Conservation (phyloP, 2,329 filamentous ascomycete genomes). For the Allantophomopsis lycopodina region DNA sequence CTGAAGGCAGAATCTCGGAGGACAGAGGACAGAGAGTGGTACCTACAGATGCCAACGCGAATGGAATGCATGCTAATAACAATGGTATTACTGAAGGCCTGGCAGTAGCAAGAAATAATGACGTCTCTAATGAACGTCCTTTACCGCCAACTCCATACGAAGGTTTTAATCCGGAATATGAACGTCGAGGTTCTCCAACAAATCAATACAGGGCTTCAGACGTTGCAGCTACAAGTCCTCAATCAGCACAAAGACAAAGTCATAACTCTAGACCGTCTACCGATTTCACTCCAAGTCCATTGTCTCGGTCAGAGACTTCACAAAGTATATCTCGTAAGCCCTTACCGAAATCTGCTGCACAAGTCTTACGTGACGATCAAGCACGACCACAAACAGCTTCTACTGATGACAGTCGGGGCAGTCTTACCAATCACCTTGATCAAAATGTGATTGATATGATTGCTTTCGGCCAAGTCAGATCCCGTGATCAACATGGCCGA, state of each 20-base stretch:
- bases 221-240: no score
- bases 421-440: no score
- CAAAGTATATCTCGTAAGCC: constrained; percentile 36
- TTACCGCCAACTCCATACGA: not conserved
- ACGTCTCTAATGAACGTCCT: constrained; percentile 13
- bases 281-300: constrained; percentile 11
- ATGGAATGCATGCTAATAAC: constrained; percentile 19
- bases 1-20: constrained; percentile 11
- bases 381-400: constrained; percentile 15
- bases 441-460: no score
- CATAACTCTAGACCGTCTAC: constrained; percentile 8
- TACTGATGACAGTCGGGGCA: no score
- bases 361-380: no score
- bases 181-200: no score
- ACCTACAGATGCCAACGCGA: constrained; percentile 19
- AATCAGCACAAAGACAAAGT: not conserved
- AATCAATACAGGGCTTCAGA: no score
- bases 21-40: constrained; percentile 24
- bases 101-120: constrained; percentile 15
- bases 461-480: no score
- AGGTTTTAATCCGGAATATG: not conserved
- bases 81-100: constrained; percentile 18
- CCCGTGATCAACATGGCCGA: no score
- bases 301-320: constrained; percentile 22
- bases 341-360: constrained; percentile 18